Conservation (phyloP, 208 protist genomes). For the Acanthamoeba rhysodes region DNA sequence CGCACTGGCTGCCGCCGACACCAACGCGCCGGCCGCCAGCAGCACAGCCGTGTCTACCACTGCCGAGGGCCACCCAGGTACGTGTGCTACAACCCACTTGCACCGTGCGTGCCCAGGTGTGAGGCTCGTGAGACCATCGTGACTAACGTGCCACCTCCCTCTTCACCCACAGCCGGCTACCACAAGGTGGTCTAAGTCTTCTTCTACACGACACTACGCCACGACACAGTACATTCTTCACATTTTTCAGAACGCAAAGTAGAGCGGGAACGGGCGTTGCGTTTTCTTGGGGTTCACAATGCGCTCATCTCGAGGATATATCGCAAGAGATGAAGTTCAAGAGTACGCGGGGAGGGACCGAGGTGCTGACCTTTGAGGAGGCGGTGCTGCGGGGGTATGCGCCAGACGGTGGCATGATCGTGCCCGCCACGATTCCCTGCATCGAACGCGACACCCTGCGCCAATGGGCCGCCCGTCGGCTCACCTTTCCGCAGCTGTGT, state of each 20-base stretch:
- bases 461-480: conserved; percentile 27
- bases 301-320: neutral
- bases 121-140: no score
- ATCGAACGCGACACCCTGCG: conserved; percentile 53
- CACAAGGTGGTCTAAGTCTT: conserved; percentile 47
- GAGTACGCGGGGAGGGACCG: conserved; percentile 41
- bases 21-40: neutral
- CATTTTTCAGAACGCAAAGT: neutral
- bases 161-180: neutral
- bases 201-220: neutral
- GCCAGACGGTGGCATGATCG: conserved; percentile 77
- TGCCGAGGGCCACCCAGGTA: neutral
- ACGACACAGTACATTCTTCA: neutral
- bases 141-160: neutral
- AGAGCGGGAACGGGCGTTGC: neutral
- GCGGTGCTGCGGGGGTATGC: conserved; percentile 79
- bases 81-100: no score
- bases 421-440: conserved; percentile 77
- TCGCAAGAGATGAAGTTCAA: conserved; percentile 2
- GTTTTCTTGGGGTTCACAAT: neutral
- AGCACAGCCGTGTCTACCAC: no score
- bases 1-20: neutral
- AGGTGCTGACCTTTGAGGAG: conserved; percentile 77
- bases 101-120: no score
- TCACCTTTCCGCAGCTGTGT: conserved; percentile 48